Conservation (phyloP, 2,329 filamentous ascomycete species). For the Dothidotthia symphoricarpi region DNA sequence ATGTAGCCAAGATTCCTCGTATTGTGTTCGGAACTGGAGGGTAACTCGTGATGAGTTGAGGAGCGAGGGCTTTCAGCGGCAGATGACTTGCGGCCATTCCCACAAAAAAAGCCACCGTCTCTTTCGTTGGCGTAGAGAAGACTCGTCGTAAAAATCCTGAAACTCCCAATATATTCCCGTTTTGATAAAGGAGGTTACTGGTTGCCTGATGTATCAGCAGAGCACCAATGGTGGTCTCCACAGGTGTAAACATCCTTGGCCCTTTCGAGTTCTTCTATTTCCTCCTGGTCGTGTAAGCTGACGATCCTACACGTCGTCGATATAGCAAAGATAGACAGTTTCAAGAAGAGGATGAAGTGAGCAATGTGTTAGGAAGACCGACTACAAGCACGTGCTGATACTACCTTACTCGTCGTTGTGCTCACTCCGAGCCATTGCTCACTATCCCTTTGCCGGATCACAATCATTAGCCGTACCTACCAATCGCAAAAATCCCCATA, state of each 20-base stretch:
- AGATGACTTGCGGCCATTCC: slow-evolving; percentile 49
- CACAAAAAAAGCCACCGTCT: slow-evolving; percentile 47
- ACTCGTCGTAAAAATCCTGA: slow-evolving; percentile 49
- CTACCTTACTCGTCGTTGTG: too few species aligned
- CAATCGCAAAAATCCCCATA: too few species aligned
- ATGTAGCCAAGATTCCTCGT: slow-evolving; percentile 39
- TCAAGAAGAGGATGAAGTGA: too few species aligned
- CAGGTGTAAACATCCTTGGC: slow-evolving; percentile 51
- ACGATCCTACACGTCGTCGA: too few species aligned
- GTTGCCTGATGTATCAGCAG: slow-evolving; percentile 53
- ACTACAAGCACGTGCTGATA: too few species aligned
- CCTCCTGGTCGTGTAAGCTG: too few species aligned
- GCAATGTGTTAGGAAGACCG: too few species aligned
- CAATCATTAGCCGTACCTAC: too few species aligned
- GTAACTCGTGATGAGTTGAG: slow-evolving; percentile 48
- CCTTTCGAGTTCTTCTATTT: too few species aligned
- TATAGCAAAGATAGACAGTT: too few species aligned
- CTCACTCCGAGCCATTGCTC: too few species aligned
- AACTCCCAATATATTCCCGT: slow-evolving; percentile 52
- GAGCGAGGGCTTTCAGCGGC: slow-evolving; percentile 45
- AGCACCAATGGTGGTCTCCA: slow-evolving; percentile 53
- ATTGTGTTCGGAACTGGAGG: slow-evolving; percentile 38
- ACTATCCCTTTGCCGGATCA: too few species aligned
- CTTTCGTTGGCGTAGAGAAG: slow-evolving; percentile 42
- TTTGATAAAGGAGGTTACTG: slow-evolving; percentile 51